Evolutionary conservation across 2,329 filamentous ascomycete species (phyloP), one percentile per base, ranked within the genome.

Genomic region (Microcyclospora pomicola): DNA sequence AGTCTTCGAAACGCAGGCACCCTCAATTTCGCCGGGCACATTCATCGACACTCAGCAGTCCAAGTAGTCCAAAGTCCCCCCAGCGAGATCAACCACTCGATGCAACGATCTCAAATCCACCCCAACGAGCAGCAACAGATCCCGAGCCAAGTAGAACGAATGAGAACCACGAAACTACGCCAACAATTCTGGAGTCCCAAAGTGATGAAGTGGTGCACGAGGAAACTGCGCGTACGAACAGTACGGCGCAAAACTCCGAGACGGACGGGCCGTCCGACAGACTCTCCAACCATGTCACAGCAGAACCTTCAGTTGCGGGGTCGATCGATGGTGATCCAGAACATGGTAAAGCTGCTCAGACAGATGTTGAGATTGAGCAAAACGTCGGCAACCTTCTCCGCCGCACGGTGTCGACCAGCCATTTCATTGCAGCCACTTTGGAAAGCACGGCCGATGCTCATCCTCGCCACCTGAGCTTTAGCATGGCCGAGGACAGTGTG

Each of bases 381-480:
- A 37, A 59, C 54, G 34, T 65, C 48, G 40, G 69, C n/a, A 53
- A 65, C 5, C 63, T 67, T 7, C 63, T 84, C 9, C 70, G 72
- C 16, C 73, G 81, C 13, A 75, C 81, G 1, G 19, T 50, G 11
- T 60, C 57, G 15, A 43, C 15, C 71, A 78, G 49, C 80, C 47
- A 54, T 14, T 49, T 49, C 32, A 40, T 53, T 15, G 38, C 38
- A 5, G 30, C 40, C 13, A 31, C 43, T 10, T 32, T 42, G 11
- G 42, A 49, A 28, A 31, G 31, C 7, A 45, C 42, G 12, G 37
- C 43, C 6, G 76, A 82, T 43, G 67, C 68, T 40, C 83, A 78
- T 72, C 74, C 80, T 1, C 75, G 81, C 2, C 73, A 80, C 32
- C 67, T 87, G 45, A 86, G 81, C 3, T 87, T 87, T 55, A 77